Evolutionary conservation across 1,284 basidiomycete species (phyloP), one percentile per base, ranked within the genome.

Genomic region (Moesziomyces sp.): DNA sequence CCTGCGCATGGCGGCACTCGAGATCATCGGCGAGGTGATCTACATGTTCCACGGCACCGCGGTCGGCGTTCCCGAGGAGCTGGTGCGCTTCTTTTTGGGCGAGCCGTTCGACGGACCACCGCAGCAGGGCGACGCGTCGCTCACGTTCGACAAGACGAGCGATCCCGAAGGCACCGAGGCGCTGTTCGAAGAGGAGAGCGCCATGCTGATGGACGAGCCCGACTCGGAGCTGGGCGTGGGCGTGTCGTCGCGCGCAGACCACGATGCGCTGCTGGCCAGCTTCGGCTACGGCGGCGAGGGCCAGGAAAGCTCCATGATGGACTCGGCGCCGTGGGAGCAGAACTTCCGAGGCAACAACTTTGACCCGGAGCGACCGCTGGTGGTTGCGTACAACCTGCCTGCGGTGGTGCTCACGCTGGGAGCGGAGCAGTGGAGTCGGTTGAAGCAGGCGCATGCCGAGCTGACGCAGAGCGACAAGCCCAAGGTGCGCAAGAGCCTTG

Each of bases 341-440:
- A 71, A 71, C 34, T 73, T 74, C 63, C 59, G 56, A 19, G 54
- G 52, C 54, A 71, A 49, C 63, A 62, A 59, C 24, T 62, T 61
- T 11, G 88, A 90, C 69, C 88, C 90, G 0, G 90, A 92, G 58
- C 90, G 94, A 45, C 90, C 93, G 11, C 86, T 95, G 18, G 91
- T 97, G 30, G 92, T 93, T 75, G 93, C 93, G 9, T 98, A 95
- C 87, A 98, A 97, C 84, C 91, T 93, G 79, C 96, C 95, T 19
- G 95, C 95, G 13, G 93, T 98, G 1, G 89, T 90, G 13, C 87
- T 95, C 9, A 93, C 94, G 0, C 87, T 97, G 18, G 95, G 95
- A 6, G 56, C 67, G 2, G 85, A 86, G 6, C 88, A 92, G 46
- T 99, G 95, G 95, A 79, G 84, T n/a, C 88, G 91, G 65, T 86